Conservation (phyloP, 2,329 filamentous ascomycete genomes). For the Tolypocladium cylindrosporum region DNA sequence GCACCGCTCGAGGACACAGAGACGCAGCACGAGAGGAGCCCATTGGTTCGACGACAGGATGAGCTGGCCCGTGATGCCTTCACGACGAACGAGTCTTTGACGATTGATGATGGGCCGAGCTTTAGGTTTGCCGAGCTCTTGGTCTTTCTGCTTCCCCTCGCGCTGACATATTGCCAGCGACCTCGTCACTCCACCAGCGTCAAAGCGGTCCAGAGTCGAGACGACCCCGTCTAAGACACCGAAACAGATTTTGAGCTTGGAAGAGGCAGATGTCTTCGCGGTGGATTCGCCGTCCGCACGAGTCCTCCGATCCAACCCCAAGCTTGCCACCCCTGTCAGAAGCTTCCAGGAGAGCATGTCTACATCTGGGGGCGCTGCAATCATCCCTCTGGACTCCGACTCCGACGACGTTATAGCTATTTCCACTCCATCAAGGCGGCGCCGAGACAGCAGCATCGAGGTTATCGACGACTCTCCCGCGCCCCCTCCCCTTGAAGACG, state of each 20-base stretch:
- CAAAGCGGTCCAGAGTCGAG: conserved; percentile 23
- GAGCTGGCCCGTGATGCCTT: not conserved
- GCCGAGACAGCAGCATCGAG: conserved; percentile 12
- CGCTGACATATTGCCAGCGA: conserved; percentile 12
- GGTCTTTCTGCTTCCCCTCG: too few relatives aligned
- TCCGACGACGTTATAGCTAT: conserved; percentile 6
- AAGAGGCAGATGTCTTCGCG: conserved; percentile 6
- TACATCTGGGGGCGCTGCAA: conserved; percentile 3
- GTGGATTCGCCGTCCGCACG: conserved; percentile 14
- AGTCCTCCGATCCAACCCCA: conserved; percentile 5
- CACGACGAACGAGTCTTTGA: conserved; percentile 5
- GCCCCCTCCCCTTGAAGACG: conserved; percentile 13
- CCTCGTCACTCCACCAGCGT: conserved; percentile 25
- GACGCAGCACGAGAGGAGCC: not conserved
- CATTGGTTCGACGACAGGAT: not conserved
- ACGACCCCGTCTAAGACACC: conserved; percentile 10
- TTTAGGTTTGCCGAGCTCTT: conserved; percentile 10
- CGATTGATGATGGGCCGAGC: conserved; percentile 4
- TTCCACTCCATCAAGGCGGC: not conserved
- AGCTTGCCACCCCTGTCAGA: conserved; percentile 3
- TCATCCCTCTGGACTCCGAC: conserved; percentile 24
- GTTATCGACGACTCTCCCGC: conserved; percentile 12
- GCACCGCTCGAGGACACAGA: conserved; percentile 2
- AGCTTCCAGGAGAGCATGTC: not conserved
- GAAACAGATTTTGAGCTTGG: conserved; percentile 4